phyloP scores from a whole-genome alignment of 345 rosid genomes.

The Ceriops zippeliana region DNA sequence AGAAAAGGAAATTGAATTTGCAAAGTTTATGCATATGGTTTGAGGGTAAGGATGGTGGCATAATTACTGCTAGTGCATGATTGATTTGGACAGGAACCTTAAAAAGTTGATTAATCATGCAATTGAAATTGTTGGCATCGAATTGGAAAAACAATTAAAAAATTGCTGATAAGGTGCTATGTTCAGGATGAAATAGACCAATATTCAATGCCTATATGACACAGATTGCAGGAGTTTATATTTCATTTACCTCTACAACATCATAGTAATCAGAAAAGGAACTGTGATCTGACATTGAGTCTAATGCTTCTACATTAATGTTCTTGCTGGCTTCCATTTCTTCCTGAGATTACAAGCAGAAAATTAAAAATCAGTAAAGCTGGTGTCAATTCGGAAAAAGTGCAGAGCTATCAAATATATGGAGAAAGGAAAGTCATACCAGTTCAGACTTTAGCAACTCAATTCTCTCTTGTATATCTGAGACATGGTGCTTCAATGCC shows the following conservation, averaged over 20 bases:
- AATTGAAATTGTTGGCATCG: no score
- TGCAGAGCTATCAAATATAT: background rate
- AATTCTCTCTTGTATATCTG: constrained; percentile 57
- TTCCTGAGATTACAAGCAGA: constrained; percentile 35
- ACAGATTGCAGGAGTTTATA: constrained; percentile 2
- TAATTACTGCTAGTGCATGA: no score
- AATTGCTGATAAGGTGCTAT: no score
- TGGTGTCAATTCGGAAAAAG: background rate
- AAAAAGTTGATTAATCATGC: no score
- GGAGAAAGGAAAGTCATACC: constrained; percentile 28
- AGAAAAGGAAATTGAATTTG: no score
- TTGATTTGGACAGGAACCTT: no score
- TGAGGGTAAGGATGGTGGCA: no score
- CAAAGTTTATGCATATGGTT: no score
- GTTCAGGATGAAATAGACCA: no score
- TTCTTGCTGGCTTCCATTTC: constrained; percentile 39
- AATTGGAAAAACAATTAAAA: no score
- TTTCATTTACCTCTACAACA: constrained; percentile 48
- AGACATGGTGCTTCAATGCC: constrained; percentile 75
- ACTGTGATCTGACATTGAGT: constrained; percentile 33
- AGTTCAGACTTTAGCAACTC: constrained; percentile 51
- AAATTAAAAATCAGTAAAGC: background rate
- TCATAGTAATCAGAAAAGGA: constrained; percentile 28
- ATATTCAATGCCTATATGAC: no score
- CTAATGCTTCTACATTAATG: constrained; percentile 32